phyloP scores from a whole-genome alignment of 768 basidiomycete species.

The Tricholomella constricta region DNA sequence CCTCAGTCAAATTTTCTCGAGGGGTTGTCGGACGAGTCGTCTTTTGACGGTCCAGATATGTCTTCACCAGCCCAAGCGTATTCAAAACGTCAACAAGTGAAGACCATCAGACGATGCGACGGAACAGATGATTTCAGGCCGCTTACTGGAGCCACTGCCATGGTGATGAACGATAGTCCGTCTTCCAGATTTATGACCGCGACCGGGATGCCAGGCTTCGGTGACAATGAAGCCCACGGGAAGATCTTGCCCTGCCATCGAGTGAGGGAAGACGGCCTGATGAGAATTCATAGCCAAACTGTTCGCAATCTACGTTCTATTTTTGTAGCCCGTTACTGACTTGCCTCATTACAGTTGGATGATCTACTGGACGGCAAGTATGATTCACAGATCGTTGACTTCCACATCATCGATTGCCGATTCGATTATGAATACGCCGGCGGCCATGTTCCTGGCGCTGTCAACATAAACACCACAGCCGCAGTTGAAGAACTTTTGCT shows the following conservation, averaged over 20 bases:
- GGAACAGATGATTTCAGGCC: conserved; percentile 82
- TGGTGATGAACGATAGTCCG: conserved; percentile 57
- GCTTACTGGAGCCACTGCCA: conserved; percentile 64
- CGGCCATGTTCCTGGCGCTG: conserved; percentile 89
- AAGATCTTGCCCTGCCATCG: conserved; percentile 94
- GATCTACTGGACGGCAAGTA: conserved; percentile 76
- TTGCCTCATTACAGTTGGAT: conserved; percentile 57
- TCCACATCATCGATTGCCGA: conserved; percentile 90
- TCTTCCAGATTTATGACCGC: conserved; percentile 55
- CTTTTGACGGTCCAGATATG: conserved; percentile 70
- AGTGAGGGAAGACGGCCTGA: conserved; percentile 93
- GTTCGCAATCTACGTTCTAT: conserved; percentile 45
- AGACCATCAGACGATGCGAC: conserved; percentile 77
- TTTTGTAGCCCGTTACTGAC: conserved; percentile 13
- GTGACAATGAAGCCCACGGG: conserved; percentile 90
- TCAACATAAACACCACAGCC: conserved; percentile 84
- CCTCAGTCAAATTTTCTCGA: conserved; percentile 58
- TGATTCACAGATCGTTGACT: conserved; percentile 62
- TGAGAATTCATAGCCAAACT: conserved; percentile 82
- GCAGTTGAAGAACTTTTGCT: conserved; percentile 84
- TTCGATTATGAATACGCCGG: conserved; percentile 97
- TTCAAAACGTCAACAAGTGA: conserved; percentile 73
- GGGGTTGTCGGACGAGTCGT: conserved; percentile 51
- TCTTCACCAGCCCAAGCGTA: conserved; percentile 85
- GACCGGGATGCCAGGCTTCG: conserved; percentile 76